phyloP scores from a whole-genome alignment of 2,329 filamentous ascomycete genomes.

The Exserohilum rostratum region DNA sequence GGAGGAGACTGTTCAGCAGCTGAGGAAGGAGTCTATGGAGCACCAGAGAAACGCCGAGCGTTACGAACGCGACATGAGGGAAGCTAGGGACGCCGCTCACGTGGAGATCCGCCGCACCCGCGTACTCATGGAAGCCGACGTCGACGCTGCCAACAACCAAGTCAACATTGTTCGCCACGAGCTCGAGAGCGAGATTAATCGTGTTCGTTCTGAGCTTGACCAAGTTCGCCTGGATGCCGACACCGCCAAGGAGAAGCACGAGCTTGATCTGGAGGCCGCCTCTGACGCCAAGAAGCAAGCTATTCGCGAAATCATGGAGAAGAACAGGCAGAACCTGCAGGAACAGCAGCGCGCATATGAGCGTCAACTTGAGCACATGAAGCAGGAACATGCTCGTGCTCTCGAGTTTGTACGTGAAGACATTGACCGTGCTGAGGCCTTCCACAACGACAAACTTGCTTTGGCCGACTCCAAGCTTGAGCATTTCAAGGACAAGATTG shows the following conservation, averaged over 20 bases:
- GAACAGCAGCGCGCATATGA: slow-evolving; percentile 56
- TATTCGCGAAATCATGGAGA: slow-evolving; percentile 60
- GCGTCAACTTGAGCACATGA: slow-evolving; percentile 52
- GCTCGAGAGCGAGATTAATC: slow-evolving; percentile 77
- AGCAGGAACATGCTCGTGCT: slow-evolving; percentile 64
- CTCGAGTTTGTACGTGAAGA: slow-evolving; percentile 79
- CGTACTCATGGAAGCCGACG: slow-evolving; percentile 77
- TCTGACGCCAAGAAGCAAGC: slow-evolving; percentile 70
- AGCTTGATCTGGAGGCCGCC: slow-evolving; percentile 83
- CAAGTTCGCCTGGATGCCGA: slow-evolving; percentile 79
- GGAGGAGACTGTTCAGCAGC: slow-evolving; percentile 59
- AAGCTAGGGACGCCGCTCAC: slow-evolving; percentile 78
- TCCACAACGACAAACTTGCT: slow-evolving; percentile 79
- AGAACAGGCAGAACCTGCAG: slow-evolving; percentile 60
- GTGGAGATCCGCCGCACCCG: slow-evolving; percentile 82
- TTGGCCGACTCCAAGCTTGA: slow-evolving; percentile 84
- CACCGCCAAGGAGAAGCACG: slow-evolving; percentile 77
- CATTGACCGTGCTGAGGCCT: slow-evolving; percentile 77
- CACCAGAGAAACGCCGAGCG: slow-evolving; percentile 72
- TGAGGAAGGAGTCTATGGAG: slow-evolving; percentile 71
- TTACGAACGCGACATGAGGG: slow-evolving; percentile 81
- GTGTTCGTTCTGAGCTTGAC: slow-evolving; percentile 76
- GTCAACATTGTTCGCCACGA: slow-evolving; percentile 83
- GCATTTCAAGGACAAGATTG: slow-evolving; percentile 83
- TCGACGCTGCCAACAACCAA: slow-evolving; percentile 83